Evolutionary conservation across 148 eudicot species (phyloP).

Genomic region (Nepenthes mirabilis): DNA sequence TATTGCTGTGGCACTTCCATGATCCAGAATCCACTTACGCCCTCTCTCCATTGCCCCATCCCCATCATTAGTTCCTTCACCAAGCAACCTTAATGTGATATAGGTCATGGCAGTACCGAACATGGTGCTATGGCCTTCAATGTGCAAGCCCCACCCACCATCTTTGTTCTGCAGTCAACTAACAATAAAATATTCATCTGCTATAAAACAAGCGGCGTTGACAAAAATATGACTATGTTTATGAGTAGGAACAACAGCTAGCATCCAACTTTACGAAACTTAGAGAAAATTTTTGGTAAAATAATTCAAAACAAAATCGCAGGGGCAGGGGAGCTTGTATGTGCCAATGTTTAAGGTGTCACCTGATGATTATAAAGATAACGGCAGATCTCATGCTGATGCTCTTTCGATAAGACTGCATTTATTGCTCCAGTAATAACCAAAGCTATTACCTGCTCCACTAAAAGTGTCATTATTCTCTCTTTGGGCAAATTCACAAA

Average conservation of each 20-base stretch:
- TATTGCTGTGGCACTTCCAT: conserved; percentile 85
- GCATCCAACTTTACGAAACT: neutral
- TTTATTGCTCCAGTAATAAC: conserved; percentile 79
- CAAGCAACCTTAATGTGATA: conserved; percentile 87
- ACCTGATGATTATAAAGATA: conserved; percentile 97
- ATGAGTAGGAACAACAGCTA: too few species aligned
- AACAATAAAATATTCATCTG: neutral
- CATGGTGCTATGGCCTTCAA: conserved; percentile 96
- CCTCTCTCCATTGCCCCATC: conserved; percentile 88
- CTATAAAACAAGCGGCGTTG: neutral
- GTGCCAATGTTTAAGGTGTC: conserved; percentile 7
- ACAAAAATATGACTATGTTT: too few species aligned
- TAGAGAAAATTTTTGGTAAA: neutral
- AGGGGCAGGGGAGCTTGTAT: conserved; percentile 2
- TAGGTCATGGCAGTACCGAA: conserved; percentile 85
- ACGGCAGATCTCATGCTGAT: conserved; percentile 79
- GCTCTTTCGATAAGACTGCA: conserved; percentile 77
- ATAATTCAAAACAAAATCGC: neutral
- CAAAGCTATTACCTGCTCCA: conserved; percentile 64
- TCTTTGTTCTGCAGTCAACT: conserved; percentile 59
- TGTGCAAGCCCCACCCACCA: conserved; percentile 99
- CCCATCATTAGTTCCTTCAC: conserved; percentile 82
- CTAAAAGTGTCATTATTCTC: conserved; percentile 8
- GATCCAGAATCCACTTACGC: conserved; percentile 74
- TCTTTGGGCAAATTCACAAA: conserved; percentile 5